phyloP scores from a whole-genome alignment of 352 stramenopile genomes.

The Phytopythium montanum region DNA sequence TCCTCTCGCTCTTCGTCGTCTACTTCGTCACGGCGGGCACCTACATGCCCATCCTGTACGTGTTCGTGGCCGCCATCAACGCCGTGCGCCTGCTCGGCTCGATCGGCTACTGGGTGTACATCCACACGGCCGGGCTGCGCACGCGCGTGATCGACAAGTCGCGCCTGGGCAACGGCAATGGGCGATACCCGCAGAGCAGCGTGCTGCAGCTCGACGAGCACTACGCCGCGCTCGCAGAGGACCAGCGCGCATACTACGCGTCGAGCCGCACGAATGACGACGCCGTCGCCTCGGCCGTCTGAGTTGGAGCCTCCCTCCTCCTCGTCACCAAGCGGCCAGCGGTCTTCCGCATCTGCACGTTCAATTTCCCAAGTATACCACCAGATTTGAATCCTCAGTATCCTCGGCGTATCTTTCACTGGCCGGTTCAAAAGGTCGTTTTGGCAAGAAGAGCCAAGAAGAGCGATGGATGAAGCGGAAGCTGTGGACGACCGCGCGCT shows the following conservation, averaged over 20 bases:
- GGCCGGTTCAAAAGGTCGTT: neutral
- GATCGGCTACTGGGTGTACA: slow-evolving; percentile 72
- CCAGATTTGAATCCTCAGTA: neutral
- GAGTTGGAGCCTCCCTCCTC: too few species aligned
- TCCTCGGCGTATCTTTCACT: neutral
- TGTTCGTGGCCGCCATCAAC: slow-evolving; percentile 72
- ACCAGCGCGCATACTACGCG: slow-evolving; percentile 52
- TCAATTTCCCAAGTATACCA: neutral
- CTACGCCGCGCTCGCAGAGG: slow-evolving; percentile 64
- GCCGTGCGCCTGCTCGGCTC: slow-evolving; percentile 55
- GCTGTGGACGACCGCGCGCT: neutral
- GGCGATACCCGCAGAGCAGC: slow-evolving; percentile 42
- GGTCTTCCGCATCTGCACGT: neutral
- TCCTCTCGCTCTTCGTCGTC: slow-evolving; percentile 69
- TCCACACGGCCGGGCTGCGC: slow-evolving; percentile 41
- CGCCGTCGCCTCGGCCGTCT: slow-evolving; percentile 18
- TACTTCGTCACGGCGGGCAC: slow-evolving; percentile 49
- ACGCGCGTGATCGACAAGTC: slow-evolving; percentile 45
- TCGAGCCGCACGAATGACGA: slow-evolving; percentile 24
- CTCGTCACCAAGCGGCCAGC: slow-evolving; percentile 6
- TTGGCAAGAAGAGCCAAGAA: neutral
- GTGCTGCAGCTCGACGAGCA: slow-evolving; percentile 70
- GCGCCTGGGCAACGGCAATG: slow-evolving; percentile 48
- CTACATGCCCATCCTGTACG: slow-evolving; percentile 72
- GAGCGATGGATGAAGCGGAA: slow-evolving; percentile 6